Evolutionary conservation across 208 protist genomes (phyloP).

Genomic region (Acanthamoeba culbertsoni): DNA sequence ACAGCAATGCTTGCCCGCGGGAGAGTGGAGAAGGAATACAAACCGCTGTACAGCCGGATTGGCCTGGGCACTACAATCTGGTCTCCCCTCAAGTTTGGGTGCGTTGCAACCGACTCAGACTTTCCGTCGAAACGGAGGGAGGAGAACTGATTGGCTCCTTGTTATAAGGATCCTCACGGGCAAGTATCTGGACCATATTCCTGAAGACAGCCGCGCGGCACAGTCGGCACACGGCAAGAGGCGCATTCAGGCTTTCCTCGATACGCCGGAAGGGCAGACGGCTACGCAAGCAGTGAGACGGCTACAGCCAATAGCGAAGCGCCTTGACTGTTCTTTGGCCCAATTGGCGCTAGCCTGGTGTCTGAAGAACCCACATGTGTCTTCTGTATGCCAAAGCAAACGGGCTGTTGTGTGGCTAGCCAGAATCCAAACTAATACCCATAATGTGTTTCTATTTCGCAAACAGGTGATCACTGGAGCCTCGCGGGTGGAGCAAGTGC

Average conservation of each 20-base stretch:
- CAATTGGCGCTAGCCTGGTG: conserved; percentile 50
- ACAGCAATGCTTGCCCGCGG: not conserved
- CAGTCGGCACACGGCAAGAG: not conserved
- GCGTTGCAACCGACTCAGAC: too few species aligned
- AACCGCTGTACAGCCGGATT: conserved; percentile 57
- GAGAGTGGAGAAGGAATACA: conserved; percentile 61
- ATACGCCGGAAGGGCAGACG: not conserved
- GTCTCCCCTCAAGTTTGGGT: conserved; percentile 67
- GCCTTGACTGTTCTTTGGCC: not conserved
- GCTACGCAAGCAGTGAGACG: not conserved
- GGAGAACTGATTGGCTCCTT: too few species aligned
- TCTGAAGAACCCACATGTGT: conserved; percentile 42
- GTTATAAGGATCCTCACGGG: conserved; percentile 66
- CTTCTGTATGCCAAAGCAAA: conserved; percentile 8
- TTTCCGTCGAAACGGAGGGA: too few species aligned
- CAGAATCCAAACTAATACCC: not conserved
- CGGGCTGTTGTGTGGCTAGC: too few species aligned
- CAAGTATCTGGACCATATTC: conserved; percentile 61
- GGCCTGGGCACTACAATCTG: conserved; percentile 65
- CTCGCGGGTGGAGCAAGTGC: conserved; percentile 3
- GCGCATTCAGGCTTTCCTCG: not conserved
- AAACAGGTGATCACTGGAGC: conserved; percentile 39
- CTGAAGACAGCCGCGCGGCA: conserved; percentile 11
- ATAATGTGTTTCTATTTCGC: not conserved
- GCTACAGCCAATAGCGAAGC: not conserved